Base-by-base conservation (phyloP, 176 grass and related monocot species). In the Elymus sibiricus region DNA sequence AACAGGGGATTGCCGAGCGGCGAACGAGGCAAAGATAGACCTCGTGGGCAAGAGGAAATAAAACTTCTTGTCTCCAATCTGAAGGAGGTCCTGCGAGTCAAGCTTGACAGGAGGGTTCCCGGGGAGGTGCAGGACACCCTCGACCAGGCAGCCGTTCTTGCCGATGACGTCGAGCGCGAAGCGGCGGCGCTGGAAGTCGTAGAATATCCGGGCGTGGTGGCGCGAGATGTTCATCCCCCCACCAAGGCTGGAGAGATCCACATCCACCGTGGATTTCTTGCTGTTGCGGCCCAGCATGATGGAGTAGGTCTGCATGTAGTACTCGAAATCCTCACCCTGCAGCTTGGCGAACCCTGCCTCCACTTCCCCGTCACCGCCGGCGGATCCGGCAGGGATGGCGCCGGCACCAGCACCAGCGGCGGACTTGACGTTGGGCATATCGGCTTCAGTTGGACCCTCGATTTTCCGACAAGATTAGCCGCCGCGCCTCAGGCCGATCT, bases 291-390 rank as follows among this genome's bases (percentile, higher is more conserved):
- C 97, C 84, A 99, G 75, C 84, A 99, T 91, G 83, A 99, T 95
- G 0, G 97, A 99, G 60, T 99, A 99, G 12, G 94, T 94, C 58
- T 99, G 97, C 97, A 99, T 99, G 87, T 92, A 99, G 76, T 94
- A 96, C 82, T 94, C 97, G 27, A 99, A 99, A 80, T 96, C 97
- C 74, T 99, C 97, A 1, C 94, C 97, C 76, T 96, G 97, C 29
- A 99, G 92, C 88, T 99, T 99, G 1, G 97, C 97, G 72, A 99
- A 99, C 28, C 92, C 97, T 10, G 91, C 92, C 66, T 91, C 90
- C 80, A 97, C 83, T 25, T 94, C 89, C 1, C 85, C 80, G 3
- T 86, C 88, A 1, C 73, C 82, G 4, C 39, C 83, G 8, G 76
- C 38, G 5, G 87, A 84, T 27, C 91, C 91, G 4, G 74, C 27